phyloP scores from a whole-genome alignment of 306 rosid genomes.

The Comarum palustre region DNA sequence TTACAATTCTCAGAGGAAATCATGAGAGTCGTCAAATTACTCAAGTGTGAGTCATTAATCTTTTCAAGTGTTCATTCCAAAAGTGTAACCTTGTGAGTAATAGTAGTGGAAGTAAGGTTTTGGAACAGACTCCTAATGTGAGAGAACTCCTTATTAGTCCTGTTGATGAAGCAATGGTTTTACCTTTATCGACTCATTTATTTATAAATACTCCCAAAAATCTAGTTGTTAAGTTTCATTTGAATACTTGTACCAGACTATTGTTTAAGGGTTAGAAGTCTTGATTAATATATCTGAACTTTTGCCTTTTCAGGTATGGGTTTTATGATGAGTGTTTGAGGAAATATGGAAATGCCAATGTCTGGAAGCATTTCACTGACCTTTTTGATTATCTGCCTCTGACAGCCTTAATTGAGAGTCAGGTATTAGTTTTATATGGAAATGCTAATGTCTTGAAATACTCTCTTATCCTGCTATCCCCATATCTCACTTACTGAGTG shows the following conservation, averaged over 20 bases:
- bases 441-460: background rate
- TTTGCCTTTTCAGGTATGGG: constrained; percentile 70
- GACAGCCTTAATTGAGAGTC: constrained; percentile 97
- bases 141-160: background rate
- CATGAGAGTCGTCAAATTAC: constrained; percentile 98
- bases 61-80: background rate
- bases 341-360: constrained; percentile 97
- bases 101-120: background rate
- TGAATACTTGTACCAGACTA: background rate
- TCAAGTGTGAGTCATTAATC: constrained; percentile 74
- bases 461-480: background rate
- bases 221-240: background rate
- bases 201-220: background rate
- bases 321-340: constrained; percentile 97
- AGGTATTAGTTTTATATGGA: constrained; percentile 52
- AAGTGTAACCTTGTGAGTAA: constrained; percentile 1
- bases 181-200: background rate
- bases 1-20: constrained; percentile 96
- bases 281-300: constrained; percentile 1
- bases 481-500: constrained; percentile 7
- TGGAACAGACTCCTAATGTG: background rate
- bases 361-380: constrained; percentile 95
- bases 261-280: background rate
- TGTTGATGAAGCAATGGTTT: background rate
- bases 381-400: constrained; percentile 92